A percentile compares a stretch with the other conserved stretches of the same genome.
Evolutionary conservation across 495 filamentous ascomycete species (phyloP).

Genomic region (Rhypophila decipiens): DNA sequence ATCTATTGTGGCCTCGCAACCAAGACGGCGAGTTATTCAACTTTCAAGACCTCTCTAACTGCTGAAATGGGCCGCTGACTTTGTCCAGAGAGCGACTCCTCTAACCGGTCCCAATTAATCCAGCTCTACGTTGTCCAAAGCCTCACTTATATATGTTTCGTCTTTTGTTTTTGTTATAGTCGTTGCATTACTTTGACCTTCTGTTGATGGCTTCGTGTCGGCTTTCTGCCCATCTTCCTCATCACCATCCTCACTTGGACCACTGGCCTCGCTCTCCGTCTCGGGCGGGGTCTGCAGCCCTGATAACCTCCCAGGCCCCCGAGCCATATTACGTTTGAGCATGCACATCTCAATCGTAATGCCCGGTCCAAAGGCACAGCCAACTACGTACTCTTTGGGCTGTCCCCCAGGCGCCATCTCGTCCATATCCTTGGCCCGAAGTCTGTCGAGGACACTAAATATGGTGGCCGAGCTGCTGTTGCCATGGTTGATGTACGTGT

Average conservation of each 20-base stretch:
- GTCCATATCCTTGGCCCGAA: slow-evolving; percentile 54
- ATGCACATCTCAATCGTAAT: slow-evolving; percentile 59
- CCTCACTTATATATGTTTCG: slow-evolving; percentile 33
- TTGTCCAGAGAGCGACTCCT: too few relatives aligned
- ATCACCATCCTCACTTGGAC: slow-evolving; percentile 23
- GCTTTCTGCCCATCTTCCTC: slow-evolving; percentile 7
- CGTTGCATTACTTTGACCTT: background rate
- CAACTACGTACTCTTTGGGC: slow-evolving; percentile 51
- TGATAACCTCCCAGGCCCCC: slow-evolving; percentile 3
- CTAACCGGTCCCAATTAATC: slow-evolving; percentile 28
- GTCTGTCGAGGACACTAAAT: slow-evolving; percentile 51
- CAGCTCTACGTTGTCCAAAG: slow-evolving; percentile 37
- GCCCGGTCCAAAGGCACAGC: slow-evolving; percentile 60
- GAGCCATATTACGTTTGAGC: slow-evolving; percentile 35
- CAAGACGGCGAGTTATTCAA: too few relatives aligned
- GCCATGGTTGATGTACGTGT: slow-evolving; percentile 57
- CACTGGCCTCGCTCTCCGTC: slow-evolving; percentile 39
- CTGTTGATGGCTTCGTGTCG: slow-evolving; percentile 9
- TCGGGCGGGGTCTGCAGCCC: slow-evolving; percentile 39
- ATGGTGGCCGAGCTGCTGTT: slow-evolving; percentile 58
- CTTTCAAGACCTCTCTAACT: too few relatives aligned
- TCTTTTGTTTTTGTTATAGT: slow-evolving; percentile 10
- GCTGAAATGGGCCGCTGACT: too few relatives aligned
- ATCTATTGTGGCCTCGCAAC: too few relatives aligned
- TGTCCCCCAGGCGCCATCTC: slow-evolving; percentile 36